Base-by-base conservation (phyloP, 1,139 yeast genomes). In the Yueomyces sp. region DNA sequence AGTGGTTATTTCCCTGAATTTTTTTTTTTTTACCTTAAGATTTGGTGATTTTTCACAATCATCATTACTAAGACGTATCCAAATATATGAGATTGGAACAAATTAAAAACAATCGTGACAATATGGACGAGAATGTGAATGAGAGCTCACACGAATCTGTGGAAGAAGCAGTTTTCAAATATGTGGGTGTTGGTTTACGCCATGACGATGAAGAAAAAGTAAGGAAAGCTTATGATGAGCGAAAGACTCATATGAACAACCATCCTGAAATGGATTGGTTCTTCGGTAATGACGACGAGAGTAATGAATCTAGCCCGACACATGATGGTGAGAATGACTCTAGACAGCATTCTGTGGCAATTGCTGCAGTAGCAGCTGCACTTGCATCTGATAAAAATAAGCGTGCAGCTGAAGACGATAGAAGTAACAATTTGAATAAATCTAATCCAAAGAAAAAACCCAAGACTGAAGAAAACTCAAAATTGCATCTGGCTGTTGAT, bases 81-180 rank as follows among this genome's bases (percentile, higher is more conserved):
- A 30, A 9, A 34, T 19, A 34, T 34, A 34, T 34, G 36, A 12
- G 25, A 19, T 4, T 12, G 4, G 26, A 9, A n/a, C 12, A 34
- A n/a, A 25, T 4, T 19, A 19, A 30, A 29, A 11, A 11, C n/a
- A 33, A 9, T 36, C 8, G 37, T 25, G 27, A 6, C 25, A 7
- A 36, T 6, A 19, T 12, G 26, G 37, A 19, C 28, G 31, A 26
- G n/a, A 19, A 31, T 32, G 27, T n/a, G 26, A 19, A 32, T 12
- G 19, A 30, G 6, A 36, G 32, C 9, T 19, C 30, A 30, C 42
- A 52, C 40, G 60, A 57, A 43, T 56, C 61, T 11, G 62, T 59
- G 1, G 63, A 59, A 52, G 87, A 82, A n/a, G 89, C 86, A 0
- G 85, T 81, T 34, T 69, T 81, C 76, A 71, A 75, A 45, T 74